Evolutionary conservation across 2,329 filamentous ascomycete species (phyloP), one percentile per base, ranked within the genome.

Genomic region (Paracoccidioides brasiliensis): DNA sequence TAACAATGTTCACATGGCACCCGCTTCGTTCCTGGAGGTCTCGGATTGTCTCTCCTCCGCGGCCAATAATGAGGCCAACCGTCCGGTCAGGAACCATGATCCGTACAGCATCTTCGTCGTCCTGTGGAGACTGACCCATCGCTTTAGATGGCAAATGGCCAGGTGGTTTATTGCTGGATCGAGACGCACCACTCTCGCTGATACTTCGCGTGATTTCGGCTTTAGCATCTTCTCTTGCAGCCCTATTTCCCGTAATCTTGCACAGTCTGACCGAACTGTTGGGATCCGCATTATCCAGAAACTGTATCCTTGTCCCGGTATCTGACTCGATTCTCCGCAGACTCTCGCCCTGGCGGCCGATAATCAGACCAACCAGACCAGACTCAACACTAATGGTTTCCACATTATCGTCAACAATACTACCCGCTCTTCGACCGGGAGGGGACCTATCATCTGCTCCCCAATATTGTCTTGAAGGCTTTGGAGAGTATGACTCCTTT

Each of bases 31-130:
- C 90, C 72, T 95, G 90, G 30, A 95, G 77, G 67, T 95, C 90
- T 66, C 89, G 84, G 64, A 95, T 95, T 1, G 90, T 95, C 73
- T 95, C 90, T 57, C 90, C 90, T 43, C 88, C 88, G 62, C 90
- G 86, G n/a, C 90, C 90, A 66, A 95, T 95, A 63, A 95, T 95
- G 48, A 95, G 77, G 53, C 90, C 90, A 58, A 95, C 90, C 7
- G 90, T 95, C 64, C 89, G 85, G 72, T 95, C 90, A 49, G 90
- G 90, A 15, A 95, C 90, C 87, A 95, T 93, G 64, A 95, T 94
- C 71, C 95, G 88, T 67, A 90, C 83, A 66, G 84, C 88, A 63
- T 91, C 86, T 69, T 95, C 90, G 57, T 91, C 87, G 58, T 85
- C 82, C 57, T 87, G 75, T 45, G 80, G 77, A 53, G 78, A 73